phyloP scores from a whole-genome alignment of 2,329 filamentous ascomycete species.

The Rhynchosporium graminicola region DNA sequence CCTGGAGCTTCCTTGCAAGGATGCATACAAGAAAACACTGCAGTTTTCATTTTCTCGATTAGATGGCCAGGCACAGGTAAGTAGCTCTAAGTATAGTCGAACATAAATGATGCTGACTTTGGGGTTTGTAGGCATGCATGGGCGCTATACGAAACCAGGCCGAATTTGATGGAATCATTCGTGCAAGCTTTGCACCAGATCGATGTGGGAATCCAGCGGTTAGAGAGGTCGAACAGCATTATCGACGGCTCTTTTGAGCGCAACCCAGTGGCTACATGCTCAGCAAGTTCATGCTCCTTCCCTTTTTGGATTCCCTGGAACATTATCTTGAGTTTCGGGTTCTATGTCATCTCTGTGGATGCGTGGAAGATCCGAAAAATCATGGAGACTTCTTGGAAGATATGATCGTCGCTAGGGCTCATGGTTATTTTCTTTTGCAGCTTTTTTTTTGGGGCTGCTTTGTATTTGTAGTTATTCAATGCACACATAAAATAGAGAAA shows the following conservation, averaged over 20 bases:
- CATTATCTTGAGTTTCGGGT: too few species aligned
- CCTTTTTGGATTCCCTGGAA: neutral
- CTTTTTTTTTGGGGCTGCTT: too few species aligned
- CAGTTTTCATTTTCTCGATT: constrained; percentile 27
- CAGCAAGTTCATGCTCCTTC: neutral
- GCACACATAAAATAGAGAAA: too few species aligned
- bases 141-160: constrained; percentile 1
- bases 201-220: neutral
- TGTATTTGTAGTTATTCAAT: too few species aligned
- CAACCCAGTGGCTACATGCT: neutral
- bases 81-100: too few species aligned
- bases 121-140: constrained; percentile 1
- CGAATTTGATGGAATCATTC: constrained; percentile 6
- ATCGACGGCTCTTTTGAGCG: neutral
- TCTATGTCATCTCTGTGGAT: too few species aligned
- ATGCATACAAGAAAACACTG: constrained; percentile 15
- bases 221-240: neutral
- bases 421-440: too few species aligned
- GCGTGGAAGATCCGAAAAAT: too few species aligned
- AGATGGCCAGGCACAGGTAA: constrained; percentile 27
- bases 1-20: neutral
- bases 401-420: too few species aligned
- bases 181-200: constrained; percentile 1
- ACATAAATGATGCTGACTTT: neutral
- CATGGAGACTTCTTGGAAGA: too few species aligned